These are phyloP conservation scores for Gyrodon lividus DNA, from an alignment of 768 basidiomycete genomes.

Conservation along the genomic window DNA sequence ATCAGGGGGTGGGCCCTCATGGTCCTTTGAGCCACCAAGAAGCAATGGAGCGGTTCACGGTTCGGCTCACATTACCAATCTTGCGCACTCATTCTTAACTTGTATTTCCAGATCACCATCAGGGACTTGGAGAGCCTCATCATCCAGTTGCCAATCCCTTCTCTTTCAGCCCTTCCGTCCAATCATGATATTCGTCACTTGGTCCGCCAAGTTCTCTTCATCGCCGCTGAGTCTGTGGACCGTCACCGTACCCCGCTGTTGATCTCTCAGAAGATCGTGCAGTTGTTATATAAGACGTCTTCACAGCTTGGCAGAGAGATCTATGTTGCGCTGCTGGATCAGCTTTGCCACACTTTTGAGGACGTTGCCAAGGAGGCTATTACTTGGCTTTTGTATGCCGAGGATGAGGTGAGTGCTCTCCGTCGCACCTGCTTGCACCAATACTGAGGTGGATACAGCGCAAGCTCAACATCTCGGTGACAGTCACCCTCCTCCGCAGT, in stretches of 20 bases:
- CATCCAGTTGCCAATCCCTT: constrained; percentile 67
- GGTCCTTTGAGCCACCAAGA: constrained; percentile 67
- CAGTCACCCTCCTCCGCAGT: constrained; percentile 81
- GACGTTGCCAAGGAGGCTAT: constrained; percentile 97
- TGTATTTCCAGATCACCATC: constrained; percentile 17
- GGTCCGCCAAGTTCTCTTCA: constrained; percentile 76
- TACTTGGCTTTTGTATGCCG: constrained; percentile 93
- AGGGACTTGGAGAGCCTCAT: constrained; percentile 82
- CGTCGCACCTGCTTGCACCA: not conserved
- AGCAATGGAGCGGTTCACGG: constrained; percentile 85
- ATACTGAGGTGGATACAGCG: constrained; percentile 44
- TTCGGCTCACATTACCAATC: constrained; percentile 33
- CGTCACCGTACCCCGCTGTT: constrained; percentile 83
- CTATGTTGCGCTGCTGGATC: constrained; percentile 85
- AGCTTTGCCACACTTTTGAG: constrained; percentile 84
- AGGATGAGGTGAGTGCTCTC: constrained; percentile 75
- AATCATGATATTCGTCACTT: constrained; percentile 87
- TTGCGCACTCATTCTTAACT: constrained; percentile 5
- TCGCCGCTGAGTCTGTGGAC: constrained; percentile 78
- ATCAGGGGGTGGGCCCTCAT: constrained; percentile 42
- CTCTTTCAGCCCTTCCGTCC: constrained; percentile 67
- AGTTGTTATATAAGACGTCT: constrained; percentile 87
- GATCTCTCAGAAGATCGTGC: constrained; percentile 97
- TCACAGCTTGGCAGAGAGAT: constrained; percentile 88
- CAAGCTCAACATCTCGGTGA: constrained; percentile 95